Percentiles rank a stretch among this genome's conserved stretches.
Evolutionary conservation across 116 monocot genomes (phyloP).

Genomic region (Cymodocea nodosa): DNA sequence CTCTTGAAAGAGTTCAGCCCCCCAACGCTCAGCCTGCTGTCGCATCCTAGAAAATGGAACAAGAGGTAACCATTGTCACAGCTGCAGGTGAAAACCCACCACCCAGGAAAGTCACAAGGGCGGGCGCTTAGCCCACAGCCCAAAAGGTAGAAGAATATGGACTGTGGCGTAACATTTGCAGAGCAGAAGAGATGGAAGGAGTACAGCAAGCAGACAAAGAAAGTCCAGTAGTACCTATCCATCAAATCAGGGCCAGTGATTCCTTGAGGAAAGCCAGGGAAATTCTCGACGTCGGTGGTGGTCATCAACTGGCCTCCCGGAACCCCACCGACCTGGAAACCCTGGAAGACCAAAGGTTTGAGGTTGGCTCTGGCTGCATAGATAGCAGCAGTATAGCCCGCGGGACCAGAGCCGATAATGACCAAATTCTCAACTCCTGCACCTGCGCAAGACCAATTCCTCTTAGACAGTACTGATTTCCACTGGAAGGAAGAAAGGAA

Average conservation of each 20-base stretch:
- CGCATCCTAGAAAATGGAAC: constrained; percentile 47
- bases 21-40: constrained; percentile 91
- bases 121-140: no score
- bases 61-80: not conserved
- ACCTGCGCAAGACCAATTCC: constrained; percentile 15
- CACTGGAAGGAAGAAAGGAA: no score
- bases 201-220: not conserved
- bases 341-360: constrained; percentile 93
- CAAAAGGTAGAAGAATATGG: no score
- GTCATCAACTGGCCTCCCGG: constrained; percentile 99
- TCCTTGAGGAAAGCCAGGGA: constrained; percentile 94
- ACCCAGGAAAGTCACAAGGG: not conserved
- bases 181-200: not conserved
- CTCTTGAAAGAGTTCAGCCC: constrained; percentile 91
- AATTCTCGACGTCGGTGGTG: constrained; percentile 96
- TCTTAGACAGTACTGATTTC: not conserved
- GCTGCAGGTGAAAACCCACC: no score
- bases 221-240: constrained; percentile 44
- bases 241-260: constrained; percentile 97
- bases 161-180: not conserved
- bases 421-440: constrained; percentile 81
- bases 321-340: constrained; percentile 92
- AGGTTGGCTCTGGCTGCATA: constrained; percentile 96
- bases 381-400: constrained; percentile 96
- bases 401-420: constrained; percentile 92